These are phyloP conservation scores for Fomitopsis schrenkii DNA, from an alignment of 1,284 basidiomycete species.

Conservation along the genomic window DNA sequence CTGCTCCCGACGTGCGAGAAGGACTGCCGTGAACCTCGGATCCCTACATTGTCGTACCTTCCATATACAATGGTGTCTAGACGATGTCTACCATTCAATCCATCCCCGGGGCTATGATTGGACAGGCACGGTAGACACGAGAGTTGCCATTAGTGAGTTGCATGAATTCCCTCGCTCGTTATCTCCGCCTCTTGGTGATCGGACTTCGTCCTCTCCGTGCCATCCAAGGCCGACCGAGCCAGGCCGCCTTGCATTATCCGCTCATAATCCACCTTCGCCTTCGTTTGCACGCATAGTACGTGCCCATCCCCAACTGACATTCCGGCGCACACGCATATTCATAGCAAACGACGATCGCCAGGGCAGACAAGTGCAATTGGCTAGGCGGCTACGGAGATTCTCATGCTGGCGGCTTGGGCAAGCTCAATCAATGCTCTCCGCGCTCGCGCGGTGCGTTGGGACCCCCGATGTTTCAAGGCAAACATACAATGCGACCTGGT, in stretches of 20 bases:
- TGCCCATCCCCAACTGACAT: not conserved
- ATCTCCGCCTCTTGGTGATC: not conserved
- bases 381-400: not conserved
- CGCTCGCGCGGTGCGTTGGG: not conserved
- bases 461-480: not conserved
- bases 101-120: too few species aligned
- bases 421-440: not conserved
- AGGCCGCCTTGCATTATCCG: not conserved
- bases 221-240: not conserved
- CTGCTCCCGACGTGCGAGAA: not conserved
- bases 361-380: not conserved
- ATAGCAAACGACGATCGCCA: not conserved
- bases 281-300: not conserved
- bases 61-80: not conserved
- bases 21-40: not conserved
- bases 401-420: not conserved
- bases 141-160: not conserved
- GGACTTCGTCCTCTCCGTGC: not conserved
- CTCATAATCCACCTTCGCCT: not conserved
- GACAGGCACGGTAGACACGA: not conserved
- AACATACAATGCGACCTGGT: not conserved
- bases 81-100: not conserved
- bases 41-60: not conserved
- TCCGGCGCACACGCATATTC: not conserved
- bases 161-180: not conserved